Conservation (phyloP, 2,329 filamentous ascomycete species). For the Apiospora aurea region DNA sequence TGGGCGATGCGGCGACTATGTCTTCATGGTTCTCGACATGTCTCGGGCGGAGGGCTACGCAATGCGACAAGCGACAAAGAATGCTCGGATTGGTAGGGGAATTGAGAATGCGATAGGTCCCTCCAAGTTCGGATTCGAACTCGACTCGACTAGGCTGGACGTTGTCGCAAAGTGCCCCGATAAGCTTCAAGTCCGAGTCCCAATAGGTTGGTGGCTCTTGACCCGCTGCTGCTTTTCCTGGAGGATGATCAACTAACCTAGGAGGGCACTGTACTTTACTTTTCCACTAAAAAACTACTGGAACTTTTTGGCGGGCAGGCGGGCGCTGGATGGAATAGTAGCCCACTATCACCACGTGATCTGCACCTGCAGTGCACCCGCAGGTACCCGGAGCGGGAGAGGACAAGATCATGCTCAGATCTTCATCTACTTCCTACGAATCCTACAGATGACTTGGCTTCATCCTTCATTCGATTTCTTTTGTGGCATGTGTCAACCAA, state of each 20-base stretch:
- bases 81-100: background rate
- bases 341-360: conserved; percentile 20
- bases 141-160: conserved; percentile 4
- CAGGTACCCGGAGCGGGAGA: background rate
- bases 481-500: background rate
- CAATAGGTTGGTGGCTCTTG: background rate
- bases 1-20: conserved; percentile 3
- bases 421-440: background rate
- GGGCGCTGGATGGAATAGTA: background rate
- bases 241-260: background rate
- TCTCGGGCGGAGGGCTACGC: background rate
- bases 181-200: conserved; percentile 12
- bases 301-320: background rate
- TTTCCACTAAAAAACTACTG: background rate
- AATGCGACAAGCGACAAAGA: conserved; percentile 15
- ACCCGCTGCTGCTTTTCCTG: background rate
- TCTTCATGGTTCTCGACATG: conserved; percentile 12
- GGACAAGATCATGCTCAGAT: background rate
- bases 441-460: background rate
- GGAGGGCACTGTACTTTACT: background rate
- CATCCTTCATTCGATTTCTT: background rate
- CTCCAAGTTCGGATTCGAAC: conserved; percentile 4
- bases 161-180: conserved; percentile 19
- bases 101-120: conserved; percentile 5
- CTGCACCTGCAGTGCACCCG: conserved; percentile 1